Base-by-base conservation (phyloP, 352 stramenopile genomes). In the Phytophthora uliginosa region DNA sequence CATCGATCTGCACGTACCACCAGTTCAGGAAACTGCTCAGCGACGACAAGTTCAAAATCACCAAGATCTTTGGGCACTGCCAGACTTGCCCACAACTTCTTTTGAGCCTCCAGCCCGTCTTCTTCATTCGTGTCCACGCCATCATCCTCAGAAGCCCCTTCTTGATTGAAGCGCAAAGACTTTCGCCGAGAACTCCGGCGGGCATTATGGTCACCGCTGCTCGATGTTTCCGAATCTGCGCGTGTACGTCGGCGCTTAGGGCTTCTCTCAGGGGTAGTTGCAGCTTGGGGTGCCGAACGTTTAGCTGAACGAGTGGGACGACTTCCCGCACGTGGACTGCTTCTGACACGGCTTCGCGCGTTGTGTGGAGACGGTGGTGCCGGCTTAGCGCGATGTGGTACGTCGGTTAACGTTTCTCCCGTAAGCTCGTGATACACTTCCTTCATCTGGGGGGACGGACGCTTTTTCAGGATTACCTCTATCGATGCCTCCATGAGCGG, bases 401-500 rank as follows among this genome's bases (percentile, higher is more conserved):
- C 71, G 42, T 95, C 89, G 0, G 63, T 75, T 55, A 95, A 62
- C 0, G 50, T 50, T 48, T 95, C 84, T 24, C 80, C 85, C 0
- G 90, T 96, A 20, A 93, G 61, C 1, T 81, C 60, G 10, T 80
- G 26, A 71, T 91, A 97, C 10, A 89, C 73, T 24, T 90, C 78
- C 54, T 93, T 94, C 86, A 95, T 96, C 17, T 81, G 57, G 1
- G 81, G 58, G 1, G 79, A 90, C 15, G 88, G 89, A 1, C 83
- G 81, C 72, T 86, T 94, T 72, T 95, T 95, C n/a, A 94, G 59
- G 5, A 95, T 67, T 50, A 95, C 81, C 31, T 96, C 85, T 8
- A 93, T 85, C 17, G 80, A 88, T 22, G 82, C 64, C 42, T 91
- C 78, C 85, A 94, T 89, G 22, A 88, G 82, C 38, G 82, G 83